Conservation (phyloP, 495 filamentous ascomycete species). For the Penicillium daleae region DNA sequence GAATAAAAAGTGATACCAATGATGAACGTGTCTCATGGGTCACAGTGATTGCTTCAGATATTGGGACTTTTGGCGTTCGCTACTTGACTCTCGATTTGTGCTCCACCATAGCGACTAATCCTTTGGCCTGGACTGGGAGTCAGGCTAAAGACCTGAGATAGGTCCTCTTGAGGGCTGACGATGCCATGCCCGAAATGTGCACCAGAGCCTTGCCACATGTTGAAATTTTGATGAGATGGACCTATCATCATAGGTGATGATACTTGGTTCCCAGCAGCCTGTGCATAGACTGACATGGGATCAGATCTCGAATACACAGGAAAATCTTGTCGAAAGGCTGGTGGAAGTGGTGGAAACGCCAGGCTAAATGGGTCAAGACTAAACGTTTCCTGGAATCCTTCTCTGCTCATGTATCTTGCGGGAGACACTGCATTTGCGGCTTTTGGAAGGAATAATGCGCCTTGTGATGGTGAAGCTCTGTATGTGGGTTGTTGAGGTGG, state of each 20-base stretch:
- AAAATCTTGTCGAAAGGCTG: slow-evolving; percentile 36
- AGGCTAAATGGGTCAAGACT: slow-evolving; percentile 31
- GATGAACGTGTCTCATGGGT: neutral
- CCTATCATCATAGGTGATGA: neutral
- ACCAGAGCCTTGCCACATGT: slow-evolving; percentile 10
- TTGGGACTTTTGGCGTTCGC: neutral
- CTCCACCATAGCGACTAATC: slow-evolving; percentile 22
- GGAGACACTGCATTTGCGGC: neutral
- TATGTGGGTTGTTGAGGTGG: neutral
- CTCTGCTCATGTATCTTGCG: slow-evolving; percentile 8
- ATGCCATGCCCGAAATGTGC: neutral
- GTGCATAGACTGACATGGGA: slow-evolving; percentile 6
- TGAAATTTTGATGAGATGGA: slow-evolving; percentile 4
- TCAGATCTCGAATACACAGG: slow-evolving; percentile 8
- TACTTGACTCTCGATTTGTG: neutral
- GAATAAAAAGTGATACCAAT: neutral
- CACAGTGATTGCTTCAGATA: neutral
- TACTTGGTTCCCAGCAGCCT: neutral
- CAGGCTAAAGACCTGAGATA: slow-evolving; percentile 5
- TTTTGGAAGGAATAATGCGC: neutral
- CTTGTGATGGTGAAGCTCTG: neutral
- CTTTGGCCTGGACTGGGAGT: slow-evolving; percentile 19
- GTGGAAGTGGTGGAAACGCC: slow-evolving; percentile 41
- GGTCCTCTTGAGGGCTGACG: slow-evolving; percentile 13
- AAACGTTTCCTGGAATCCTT: slow-evolving; percentile 17